Evolutionary conservation across 352 stramenopile species (phyloP).

Genomic region (Phytophthora boehmeriae): DNA sequence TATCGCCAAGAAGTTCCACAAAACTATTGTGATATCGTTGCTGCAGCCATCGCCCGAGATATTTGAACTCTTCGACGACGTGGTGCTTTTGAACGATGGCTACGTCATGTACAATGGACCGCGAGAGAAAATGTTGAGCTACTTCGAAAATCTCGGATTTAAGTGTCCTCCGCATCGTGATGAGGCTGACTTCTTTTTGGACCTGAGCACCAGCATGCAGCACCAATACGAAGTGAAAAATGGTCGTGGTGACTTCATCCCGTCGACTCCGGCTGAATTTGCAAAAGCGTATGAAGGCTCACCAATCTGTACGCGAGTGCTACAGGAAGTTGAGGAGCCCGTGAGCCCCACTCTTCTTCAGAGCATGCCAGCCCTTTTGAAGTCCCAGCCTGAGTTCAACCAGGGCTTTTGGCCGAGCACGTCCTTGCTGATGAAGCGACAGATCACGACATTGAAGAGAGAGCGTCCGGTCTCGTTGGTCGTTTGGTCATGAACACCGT

Average conservation of each 20-base stretch:
- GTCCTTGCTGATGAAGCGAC: conserved; percentile 21
- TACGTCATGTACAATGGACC: conserved; percentile 74
- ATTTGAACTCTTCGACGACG: conserved; percentile 51
- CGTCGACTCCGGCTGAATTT: conserved; percentile 26
- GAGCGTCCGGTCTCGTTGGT: conserved; percentile 28
- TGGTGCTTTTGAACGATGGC: conserved; percentile 74
- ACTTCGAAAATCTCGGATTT: conserved; percentile 27
- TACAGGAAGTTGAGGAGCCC: neutral
- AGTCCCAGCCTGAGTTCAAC: conserved; percentile 27
- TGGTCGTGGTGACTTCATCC: neutral
- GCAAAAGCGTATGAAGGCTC: conserved; percentile 51
- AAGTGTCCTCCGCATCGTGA: conserved; percentile 51
- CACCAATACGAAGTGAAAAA: conserved; percentile 29
- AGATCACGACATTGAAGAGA: conserved; percentile 28
- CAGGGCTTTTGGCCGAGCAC: conserved; percentile 26
- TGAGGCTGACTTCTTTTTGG: conserved; percentile 92
- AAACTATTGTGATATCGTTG: conserved; percentile 56
- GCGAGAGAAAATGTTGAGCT: conserved; percentile 8
- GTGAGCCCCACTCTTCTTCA: conserved; percentile 7
- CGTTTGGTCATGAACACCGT: conserved; percentile 28
- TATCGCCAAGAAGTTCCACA: conserved; percentile 18
- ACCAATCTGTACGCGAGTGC: conserved; percentile 8
- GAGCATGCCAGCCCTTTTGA: conserved; percentile 13
- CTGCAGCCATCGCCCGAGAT: conserved; percentile 56
- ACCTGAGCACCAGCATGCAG: conserved; percentile 46